Base-by-base conservation (phyloP, 1,284 basidiomycete genomes). In the Gomphus sp. region DNA sequence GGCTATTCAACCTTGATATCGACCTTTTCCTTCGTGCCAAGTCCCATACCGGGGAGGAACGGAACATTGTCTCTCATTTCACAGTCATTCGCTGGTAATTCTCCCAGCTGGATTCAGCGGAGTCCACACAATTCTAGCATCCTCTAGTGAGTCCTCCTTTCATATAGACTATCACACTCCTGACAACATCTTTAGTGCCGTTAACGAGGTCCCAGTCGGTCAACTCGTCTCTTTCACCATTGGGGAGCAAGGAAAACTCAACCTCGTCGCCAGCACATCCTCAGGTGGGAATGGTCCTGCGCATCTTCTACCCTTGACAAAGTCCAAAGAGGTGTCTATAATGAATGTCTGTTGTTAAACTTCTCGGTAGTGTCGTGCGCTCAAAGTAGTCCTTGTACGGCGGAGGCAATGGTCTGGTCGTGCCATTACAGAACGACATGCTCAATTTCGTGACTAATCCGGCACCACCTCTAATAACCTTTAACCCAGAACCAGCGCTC, bases 171-270 rank as follows among this genome's bases (percentile, higher is more conserved):
- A 36, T n/a, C 6, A 25, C 34, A 41, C 12, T 28, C 9, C 31
- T 56, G 18, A 43, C 16, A 49, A 41, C 33, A 18, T 22, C 22
- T 53, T 4, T 53, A 87, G 85, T 66, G 78, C 82, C 14, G 72
- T 74, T 10, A 86, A 87, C 64, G 80, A 85, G 66, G 69, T 77
- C 18, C 16, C 66, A 0, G 55, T 63, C 0, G 76, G 79, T 1
- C 75, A 71, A 6, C 65, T 87, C 4, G 82, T 87, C 64, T 82
- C 82, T 0, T 87, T 82, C 70, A 66, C 63, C 7, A 73, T 87
- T 45, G 70, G 73, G 8, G 36, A 66, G 0, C 62, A 74, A n/a
- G 84, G 81, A 14, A 41, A 22, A 37, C 16, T 61, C 25, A 47
- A 51, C n/a, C 70, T 79, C 0, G 66, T 81, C 4, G 75, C 79